These are phyloP conservation scores for Solanum ossicruentum DNA, from an alignment of 257 asterid species.

Conservation along the genomic window DNA sequence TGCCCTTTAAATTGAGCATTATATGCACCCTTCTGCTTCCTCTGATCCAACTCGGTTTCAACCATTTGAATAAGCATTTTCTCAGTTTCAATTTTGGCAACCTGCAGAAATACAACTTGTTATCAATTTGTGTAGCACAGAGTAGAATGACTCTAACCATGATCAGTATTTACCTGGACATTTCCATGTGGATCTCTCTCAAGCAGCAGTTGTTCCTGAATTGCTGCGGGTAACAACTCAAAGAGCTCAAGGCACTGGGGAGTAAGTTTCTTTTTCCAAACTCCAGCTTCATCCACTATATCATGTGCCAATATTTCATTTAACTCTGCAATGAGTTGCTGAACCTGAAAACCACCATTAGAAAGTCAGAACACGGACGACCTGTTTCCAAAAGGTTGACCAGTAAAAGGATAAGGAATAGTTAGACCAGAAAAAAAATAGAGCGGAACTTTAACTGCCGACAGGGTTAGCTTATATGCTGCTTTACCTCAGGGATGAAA, in stretches of 20 bases:
- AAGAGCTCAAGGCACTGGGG: constrained; percentile 68
- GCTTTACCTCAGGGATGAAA: constrained; percentile 92
- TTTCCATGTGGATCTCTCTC: constrained; percentile 99
- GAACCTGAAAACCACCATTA: constrained; percentile 50
- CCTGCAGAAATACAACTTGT: constrained; percentile 27
- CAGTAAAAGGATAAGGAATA: not conserved
- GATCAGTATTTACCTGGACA: constrained; percentile 52
- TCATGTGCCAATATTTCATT: constrained; percentile 97
- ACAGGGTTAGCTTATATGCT: not conserved
- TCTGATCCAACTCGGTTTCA: constrained; percentile 72
- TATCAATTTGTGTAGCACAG: not conserved
- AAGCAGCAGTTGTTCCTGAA: constrained; percentile 91
- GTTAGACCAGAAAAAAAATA: not conserved
- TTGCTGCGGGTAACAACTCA: constrained; percentile 72
- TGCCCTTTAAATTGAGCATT: constrained; percentile 76
- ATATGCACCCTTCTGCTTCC: constrained; percentile 55
- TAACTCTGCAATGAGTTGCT: constrained; percentile 81
- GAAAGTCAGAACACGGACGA: not conserved
- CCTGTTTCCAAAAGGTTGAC: not conserved
- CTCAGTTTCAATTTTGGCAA: constrained; percentile 92
- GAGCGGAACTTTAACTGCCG: not conserved
- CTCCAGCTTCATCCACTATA: constrained; percentile 84
- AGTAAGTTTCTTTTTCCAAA: constrained; percentile 74
- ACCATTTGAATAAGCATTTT: constrained; percentile 99
- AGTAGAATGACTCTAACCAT: not conserved